Evolutionary conservation across 2,329 filamentous ascomycete species (phyloP).

Genomic region (Trichoderma sp.): DNA sequence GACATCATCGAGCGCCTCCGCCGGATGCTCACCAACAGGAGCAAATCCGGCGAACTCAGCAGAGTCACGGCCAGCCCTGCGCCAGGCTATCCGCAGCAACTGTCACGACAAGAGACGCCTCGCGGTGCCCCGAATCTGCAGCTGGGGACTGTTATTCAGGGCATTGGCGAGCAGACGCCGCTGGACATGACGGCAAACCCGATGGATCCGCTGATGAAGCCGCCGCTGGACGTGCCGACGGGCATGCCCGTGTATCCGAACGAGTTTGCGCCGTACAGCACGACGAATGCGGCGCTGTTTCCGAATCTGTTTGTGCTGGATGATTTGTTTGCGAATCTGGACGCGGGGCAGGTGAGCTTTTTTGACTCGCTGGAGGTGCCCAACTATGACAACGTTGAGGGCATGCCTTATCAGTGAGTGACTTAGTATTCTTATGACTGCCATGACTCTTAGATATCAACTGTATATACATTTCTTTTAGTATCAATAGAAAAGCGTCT

Average conservation of each 20-base stretch:
- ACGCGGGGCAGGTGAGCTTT: conserved; percentile 9
- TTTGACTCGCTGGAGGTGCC: conserved; percentile 9
- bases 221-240: neutral
- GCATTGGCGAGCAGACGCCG: neutral
- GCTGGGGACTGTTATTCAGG: neutral
- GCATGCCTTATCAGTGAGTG: neutral
- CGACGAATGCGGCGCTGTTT: neutral
- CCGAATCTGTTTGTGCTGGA: conserved; percentile 6
- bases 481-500: neutral
- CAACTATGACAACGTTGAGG: conserved; percentile 3
- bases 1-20: conserved; percentile 14
- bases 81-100: neutral
- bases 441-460: neutral
- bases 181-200: neutral
- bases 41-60: conserved; percentile 1
- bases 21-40: conserved; percentile 7
- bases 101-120: neutral
- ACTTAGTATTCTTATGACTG: neutral
- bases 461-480: neutral
- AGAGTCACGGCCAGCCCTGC: neutral
- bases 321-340: neutral
- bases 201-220: neutral
- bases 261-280: neutral
- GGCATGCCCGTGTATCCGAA: neutral
- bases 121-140: neutral